These are phyloP conservation scores for Massariosphaeria phaeospora DNA, from an alignment of 495 filamentous ascomycete genomes.

Conservation along the genomic window DNA sequence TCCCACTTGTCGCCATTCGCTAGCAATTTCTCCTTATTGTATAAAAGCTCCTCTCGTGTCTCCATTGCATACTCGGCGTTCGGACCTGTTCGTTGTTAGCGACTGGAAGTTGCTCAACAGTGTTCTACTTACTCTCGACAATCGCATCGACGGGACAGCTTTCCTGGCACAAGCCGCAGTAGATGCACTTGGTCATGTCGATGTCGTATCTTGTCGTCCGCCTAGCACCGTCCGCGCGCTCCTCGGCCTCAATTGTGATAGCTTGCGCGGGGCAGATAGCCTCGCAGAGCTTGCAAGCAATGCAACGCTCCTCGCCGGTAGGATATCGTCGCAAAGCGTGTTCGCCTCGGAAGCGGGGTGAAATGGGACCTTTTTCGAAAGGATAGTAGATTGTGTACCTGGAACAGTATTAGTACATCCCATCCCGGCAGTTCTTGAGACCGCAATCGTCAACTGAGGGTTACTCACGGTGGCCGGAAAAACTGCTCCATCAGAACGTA, in stretches of 20 bases:
- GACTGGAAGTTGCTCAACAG: not conserved
- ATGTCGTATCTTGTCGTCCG: slow-evolving; percentile 97
- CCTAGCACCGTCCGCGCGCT: slow-evolving; percentile 89
- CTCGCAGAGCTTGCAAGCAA: slow-evolving; percentile 99
- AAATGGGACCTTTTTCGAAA: slow-evolving; percentile 98
- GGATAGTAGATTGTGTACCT: slow-evolving; percentile 98
- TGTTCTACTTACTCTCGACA: slow-evolving; percentile 47
- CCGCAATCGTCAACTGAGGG: slow-evolving; percentile 1
- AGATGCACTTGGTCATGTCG: slow-evolving; percentile 99
- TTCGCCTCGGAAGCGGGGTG: slow-evolving; percentile 93
- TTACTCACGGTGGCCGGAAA: slow-evolving; percentile 90
- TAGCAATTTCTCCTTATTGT: slow-evolving; percentile 96
- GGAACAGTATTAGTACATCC: not conserved
- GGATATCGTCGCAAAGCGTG: slow-evolving; percentile 94
- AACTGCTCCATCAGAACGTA: slow-evolving; percentile 96
- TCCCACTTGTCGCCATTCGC: slow-evolving; percentile 97
- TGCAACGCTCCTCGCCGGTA: slow-evolving; percentile 96
- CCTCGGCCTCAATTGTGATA: slow-evolving; percentile 98
- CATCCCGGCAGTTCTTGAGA: not conserved
- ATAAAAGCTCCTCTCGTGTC: slow-evolving; percentile 92
- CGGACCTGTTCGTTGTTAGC: slow-evolving; percentile 51
- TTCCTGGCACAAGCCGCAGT: slow-evolving; percentile 99
- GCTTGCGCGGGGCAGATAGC: slow-evolving; percentile 95
- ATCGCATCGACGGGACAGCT: slow-evolving; percentile 98
- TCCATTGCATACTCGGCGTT: slow-evolving; percentile 98